Evolutionary conservation across 805 yeast species (phyloP).

Genomic region (Priceomyces melissophilus): DNA sequence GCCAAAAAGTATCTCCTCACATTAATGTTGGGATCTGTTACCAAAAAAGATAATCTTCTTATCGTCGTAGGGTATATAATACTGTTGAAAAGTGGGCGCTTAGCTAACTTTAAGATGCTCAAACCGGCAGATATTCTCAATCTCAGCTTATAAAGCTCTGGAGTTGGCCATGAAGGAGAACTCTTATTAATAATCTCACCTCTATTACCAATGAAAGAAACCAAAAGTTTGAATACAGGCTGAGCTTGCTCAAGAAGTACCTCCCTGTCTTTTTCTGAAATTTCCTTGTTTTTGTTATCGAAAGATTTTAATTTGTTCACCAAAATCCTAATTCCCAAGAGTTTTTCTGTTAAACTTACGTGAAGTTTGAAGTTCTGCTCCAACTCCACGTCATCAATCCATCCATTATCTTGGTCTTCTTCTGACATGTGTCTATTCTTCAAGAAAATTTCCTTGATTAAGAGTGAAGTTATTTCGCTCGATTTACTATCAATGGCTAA

Average conservation of each 20-base stretch:
- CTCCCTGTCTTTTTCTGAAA: conserved; percentile 25
- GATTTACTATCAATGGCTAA: conserved; percentile 48
- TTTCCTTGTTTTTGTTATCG: conserved; percentile 2
- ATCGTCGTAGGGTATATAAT: conserved; percentile 52
- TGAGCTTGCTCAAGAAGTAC: conserved; percentile 44
- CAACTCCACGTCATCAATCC: conserved; percentile 47
- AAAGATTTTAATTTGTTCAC: conserved; percentile 52
- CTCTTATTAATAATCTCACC: conserved; percentile 66
- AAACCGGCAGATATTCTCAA: conserved; percentile 68
- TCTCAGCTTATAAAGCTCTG: conserved; percentile 55
- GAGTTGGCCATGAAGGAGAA: conserved; percentile 54
- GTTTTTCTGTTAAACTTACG: conserved; percentile 43
- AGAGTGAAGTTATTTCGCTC: conserved; percentile 53
- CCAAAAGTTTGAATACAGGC: conserved; percentile 64
- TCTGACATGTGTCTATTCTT: conserved; percentile 41
- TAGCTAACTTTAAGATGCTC: conserved; percentile 61
- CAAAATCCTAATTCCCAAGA: conserved; percentile 52
- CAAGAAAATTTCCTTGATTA: conserved; percentile 62
- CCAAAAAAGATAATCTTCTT: conserved; percentile 50
- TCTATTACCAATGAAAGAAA: conserved; percentile 65
- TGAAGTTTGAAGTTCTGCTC: conserved; percentile 22
- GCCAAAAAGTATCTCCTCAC: conserved; percentile 55
- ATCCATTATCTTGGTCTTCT: conserved; percentile 26
- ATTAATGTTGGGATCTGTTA: conserved; percentile 61
- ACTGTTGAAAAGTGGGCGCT: conserved; percentile 47